phyloP scores from a whole-genome alignment of 441 rosid genomes.

The Syzygium malaccense region DNA sequence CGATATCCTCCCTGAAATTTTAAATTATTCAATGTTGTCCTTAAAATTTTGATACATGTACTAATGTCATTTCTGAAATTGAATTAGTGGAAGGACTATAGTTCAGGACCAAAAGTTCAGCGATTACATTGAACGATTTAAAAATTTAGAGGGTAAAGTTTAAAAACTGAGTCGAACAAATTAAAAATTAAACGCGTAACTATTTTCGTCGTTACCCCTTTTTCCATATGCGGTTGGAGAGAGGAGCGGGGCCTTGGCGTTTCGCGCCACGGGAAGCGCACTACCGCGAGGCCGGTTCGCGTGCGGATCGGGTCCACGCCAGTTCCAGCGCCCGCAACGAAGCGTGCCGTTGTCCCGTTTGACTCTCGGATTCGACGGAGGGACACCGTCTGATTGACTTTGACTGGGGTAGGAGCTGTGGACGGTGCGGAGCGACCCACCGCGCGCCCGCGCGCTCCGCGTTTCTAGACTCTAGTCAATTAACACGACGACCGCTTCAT shows the following conservation, averaged over 20 bases:
- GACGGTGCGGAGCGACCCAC: neutral
- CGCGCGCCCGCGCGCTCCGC: neutral
- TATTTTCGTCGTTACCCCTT: too few species aligned
- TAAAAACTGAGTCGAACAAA: accelerated
- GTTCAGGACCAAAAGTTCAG: too few species aligned
- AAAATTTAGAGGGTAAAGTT: too few species aligned
- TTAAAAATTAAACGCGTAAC: too few species aligned
- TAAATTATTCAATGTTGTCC: too few species aligned
- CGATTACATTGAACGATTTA: too few species aligned
- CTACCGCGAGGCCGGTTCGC: neutral
- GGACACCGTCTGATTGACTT: neutral
- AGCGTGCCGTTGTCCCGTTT: neutral
- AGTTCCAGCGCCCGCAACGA: neutral
- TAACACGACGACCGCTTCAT: neutral
- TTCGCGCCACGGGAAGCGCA: neutral
- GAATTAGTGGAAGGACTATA: too few species aligned
- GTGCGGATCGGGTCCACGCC: neutral
- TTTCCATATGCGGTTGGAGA: neutral
- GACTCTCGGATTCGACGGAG: neutral
- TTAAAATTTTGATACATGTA: too few species aligned
- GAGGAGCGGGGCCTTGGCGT: neutral
- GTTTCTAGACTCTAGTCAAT: neutral
- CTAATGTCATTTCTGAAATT: too few species aligned
- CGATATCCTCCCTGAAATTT: too few species aligned
- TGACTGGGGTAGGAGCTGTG: neutral